Base-by-base conservation (phyloP, 1,284 basidiomycete genomes). In the Taiwanofungus camphoratus region DNA sequence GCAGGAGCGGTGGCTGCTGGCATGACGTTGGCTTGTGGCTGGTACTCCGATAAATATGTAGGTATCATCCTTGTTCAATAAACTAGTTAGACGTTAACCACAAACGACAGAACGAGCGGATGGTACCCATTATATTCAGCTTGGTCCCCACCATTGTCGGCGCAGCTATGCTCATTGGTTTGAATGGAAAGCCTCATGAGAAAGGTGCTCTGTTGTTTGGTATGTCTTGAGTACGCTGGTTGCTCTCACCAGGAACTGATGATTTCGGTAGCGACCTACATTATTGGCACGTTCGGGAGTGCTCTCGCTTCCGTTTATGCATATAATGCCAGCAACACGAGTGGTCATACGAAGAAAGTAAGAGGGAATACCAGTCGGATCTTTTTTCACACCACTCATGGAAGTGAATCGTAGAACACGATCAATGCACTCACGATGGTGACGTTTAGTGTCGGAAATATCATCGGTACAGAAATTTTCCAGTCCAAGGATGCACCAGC, bases 21-120 rank as follows among this genome's bases (percentile, higher is more conserved):
- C 5, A 77, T 65, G 44, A 73, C 74, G 0, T 51, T 82, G 8
- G 55, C 70, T 4, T 78, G 77, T 49, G 80, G 79, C 2, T 82
- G 74, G 71, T 79, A 78, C 53, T 78, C 80, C 0, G 82, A 82
- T 53, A 74, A 66, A 54, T 79, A 74, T 70, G 77, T 74, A 40
- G 22, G 46, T 15, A 2, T 26, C 13, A 11, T 8, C 31, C 31
- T 33, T 13, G 7, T 33, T 30, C 26, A 18, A 41, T 37, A 22
- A 1, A 8, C 5, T 3, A n/a, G 4, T 22, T 16, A 1, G 4
- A 11, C 7, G 24, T 5, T 16, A 5, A n/a, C 2, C 22, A 35
- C 22, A 31, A 19, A 18, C 22, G 21, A 13, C 31, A 47, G 41
- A 48, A 42, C 35, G 76, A 79, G 49, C 67, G 79, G 6, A 81